Evolutionary conservation across 345 rosid species (phyloP), one percentile per base, ranked within the genome.

Genomic region (Carallia pectinifolia): DNA sequence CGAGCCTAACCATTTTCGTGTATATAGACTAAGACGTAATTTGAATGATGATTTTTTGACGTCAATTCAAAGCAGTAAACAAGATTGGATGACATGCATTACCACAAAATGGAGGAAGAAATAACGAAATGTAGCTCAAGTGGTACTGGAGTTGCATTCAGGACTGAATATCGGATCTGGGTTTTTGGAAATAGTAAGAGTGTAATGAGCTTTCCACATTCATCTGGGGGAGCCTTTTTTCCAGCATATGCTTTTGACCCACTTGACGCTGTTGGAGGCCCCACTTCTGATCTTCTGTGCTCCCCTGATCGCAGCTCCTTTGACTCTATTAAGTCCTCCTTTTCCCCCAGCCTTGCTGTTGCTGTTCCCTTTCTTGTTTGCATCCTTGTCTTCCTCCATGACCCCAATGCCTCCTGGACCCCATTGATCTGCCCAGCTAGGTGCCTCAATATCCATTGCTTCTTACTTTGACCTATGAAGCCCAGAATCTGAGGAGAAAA

Each of bases 371-470:
- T 79, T 81, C 66, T 83, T 72, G 69, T 71, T 71, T 12, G 71
- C 27, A 17, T 67, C 71, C 18, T 84, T 83, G 0, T 81, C 89
- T 17, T 83, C 78, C 6, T 59, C 82, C 77, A 84, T 83, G 39
- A 83, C 74, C 0, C 83, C 87, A 33, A 81, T 71, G 7, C 97
- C 97, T 65, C 97, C 97, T 7, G 84, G 85, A 6, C 97, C 99
- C 97, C 96, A 89, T 70, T 95, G 97, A 78, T 90, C 97, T 8
- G 96, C 96, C 97, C 93, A 94, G 84, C 93, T 91, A 2, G 90
- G 90, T 58, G 91, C 91, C 58, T 87, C 96, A 62, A 83, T 83
- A 6, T 84, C 89, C 98, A 91, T 88, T 60, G 38, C 9, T 39
- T 31, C 67, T 38, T 63, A 53, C 6, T 65, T 53, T 64, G 40